A percentile compares a stretch with the other conserved stretches of the same genome.
Conservation (phyloP, 1,284 basidiomycete species). For the Ceratobasidium sp. region DNA sequence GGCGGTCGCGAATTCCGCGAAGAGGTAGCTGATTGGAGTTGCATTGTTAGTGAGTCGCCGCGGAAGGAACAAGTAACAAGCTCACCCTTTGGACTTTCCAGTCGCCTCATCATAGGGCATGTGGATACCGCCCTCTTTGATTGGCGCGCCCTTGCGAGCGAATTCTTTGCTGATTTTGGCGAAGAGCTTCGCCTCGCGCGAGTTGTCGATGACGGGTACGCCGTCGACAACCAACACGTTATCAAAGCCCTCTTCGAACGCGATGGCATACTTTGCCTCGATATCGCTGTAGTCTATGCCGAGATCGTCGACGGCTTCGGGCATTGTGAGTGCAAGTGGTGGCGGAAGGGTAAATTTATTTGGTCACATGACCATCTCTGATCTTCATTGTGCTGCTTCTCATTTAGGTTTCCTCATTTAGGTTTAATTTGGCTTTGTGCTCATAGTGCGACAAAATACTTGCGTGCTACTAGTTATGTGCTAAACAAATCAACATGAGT, state of each 20-base stretch:
- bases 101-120: constrained; percentile 86
- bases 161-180: constrained; percentile 86
- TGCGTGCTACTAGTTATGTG: no score
- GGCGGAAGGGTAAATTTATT: constrained; percentile 13
- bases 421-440: no score
- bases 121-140: constrained; percentile 79
- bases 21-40: constrained; percentile 73
- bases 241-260: constrained; percentile 84
- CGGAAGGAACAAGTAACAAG: constrained; percentile 41
- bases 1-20: constrained; percentile 85
- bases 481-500: no score
- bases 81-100: constrained; percentile 88
- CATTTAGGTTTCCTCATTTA: no score
- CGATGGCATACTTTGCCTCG: constrained; percentile 86
- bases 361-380: no score
- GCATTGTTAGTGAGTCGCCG: background rate
- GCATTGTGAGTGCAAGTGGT: constrained; percentile 25
- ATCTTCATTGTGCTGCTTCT: no score
- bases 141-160: constrained; percentile 76
- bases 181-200: constrained; percentile 80
- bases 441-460: no score
- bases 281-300: constrained; percentile 95
- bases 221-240: constrained; percentile 89
- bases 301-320: constrained; percentile 61
- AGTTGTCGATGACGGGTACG: constrained; percentile 84